Evolutionary conservation across 2,329 filamentous ascomycete species (phyloP).

Genomic region (Trichoderma sp.): DNA sequence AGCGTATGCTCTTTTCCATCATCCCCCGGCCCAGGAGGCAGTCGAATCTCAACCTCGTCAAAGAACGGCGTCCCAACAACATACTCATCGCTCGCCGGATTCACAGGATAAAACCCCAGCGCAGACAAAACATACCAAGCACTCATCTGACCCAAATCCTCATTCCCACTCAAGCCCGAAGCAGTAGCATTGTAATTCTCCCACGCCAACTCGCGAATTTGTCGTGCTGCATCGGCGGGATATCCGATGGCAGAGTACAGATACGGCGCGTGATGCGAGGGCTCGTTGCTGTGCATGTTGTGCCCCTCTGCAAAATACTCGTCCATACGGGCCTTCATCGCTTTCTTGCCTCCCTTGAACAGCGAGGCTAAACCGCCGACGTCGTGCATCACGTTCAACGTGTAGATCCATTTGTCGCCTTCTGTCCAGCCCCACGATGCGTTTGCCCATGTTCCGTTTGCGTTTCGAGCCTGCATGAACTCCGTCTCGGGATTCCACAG

Average conservation of each 20-base stretch:
- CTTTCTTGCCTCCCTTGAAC: constrained; percentile 41
- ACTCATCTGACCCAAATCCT: constrained; percentile 54
- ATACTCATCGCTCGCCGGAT: constrained; percentile 50
- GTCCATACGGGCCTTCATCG: constrained; percentile 48
- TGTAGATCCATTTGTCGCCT: constrained; percentile 55
- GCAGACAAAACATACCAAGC: constrained; percentile 53
- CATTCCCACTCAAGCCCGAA: constrained; percentile 50
- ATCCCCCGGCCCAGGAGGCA: constrained; percentile 38
- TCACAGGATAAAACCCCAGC: constrained; percentile 51
- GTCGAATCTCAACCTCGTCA: constrained; percentile 45
- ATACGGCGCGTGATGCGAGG: constrained; percentile 52
- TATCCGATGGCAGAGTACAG: constrained; percentile 49
- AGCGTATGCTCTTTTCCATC: constrained; percentile 34
- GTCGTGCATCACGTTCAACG: constrained; percentile 53
- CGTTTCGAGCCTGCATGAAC: constrained; percentile 53
- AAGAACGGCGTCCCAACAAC: constrained; percentile 51
- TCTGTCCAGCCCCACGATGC: constrained; percentile 52
- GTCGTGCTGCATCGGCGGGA: constrained; percentile 43
- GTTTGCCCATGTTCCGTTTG: constrained; percentile 50
- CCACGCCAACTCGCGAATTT: constrained; percentile 35
- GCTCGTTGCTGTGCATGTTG: constrained; percentile 53
- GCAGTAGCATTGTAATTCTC: constrained; percentile 50
- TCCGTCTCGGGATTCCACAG: constrained; percentile 48
- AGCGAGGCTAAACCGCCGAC: constrained; percentile 45
- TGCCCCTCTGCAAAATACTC: constrained; percentile 49